phyloP scores from a whole-genome alignment of 176 grass and related monocot species.

The Saccharum officinarum region DNA sequence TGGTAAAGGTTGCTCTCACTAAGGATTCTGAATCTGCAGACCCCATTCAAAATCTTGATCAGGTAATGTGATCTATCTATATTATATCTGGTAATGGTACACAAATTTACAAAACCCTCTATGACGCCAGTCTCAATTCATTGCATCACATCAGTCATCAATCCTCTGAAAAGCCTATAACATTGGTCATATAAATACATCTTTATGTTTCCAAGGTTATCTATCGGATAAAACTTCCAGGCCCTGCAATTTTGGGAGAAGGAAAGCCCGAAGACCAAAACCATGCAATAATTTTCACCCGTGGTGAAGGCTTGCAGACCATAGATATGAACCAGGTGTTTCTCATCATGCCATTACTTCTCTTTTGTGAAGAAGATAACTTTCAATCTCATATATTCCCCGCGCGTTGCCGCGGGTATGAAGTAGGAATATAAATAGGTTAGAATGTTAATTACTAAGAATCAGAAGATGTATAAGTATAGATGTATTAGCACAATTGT shows the following conservation, averaged over 20 bases:
- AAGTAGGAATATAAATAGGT: no score
- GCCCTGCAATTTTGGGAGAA: conserved; percentile 85
- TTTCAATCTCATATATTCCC: conserved; percentile 35
- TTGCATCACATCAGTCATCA: not conserved
- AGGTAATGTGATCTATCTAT: conserved; percentile 49
- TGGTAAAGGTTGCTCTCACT: conserved; percentile 80
- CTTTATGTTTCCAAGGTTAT: conserved; percentile 66
- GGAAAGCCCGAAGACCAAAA: conserved; percentile 99
- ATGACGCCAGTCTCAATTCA: not conserved
- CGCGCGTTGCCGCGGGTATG: no score
- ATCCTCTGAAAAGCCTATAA: not conserved
- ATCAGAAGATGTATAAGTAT: no score
- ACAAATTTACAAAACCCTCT: conserved; percentile 20
- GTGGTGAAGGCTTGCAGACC: conserved; percentile 92
- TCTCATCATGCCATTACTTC: conserved; percentile 31
- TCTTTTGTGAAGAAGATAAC: conserved; percentile 9
- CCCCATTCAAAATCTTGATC: conserved; percentile 81
- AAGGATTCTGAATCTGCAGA: conserved; percentile 66
- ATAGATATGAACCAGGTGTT: conserved; percentile 98
- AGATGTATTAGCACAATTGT: no score
- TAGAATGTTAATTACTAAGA: no score
- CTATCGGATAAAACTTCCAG: conserved; percentile 94
- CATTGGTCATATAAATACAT: conserved; percentile 9
- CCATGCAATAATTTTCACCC: conserved; percentile 95
- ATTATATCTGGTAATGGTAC: not conserved